These are phyloP conservation scores for Recurvomyces mirabilis DNA, from an alignment of 495 filamentous ascomycete species.

Conservation along the genomic window DNA sequence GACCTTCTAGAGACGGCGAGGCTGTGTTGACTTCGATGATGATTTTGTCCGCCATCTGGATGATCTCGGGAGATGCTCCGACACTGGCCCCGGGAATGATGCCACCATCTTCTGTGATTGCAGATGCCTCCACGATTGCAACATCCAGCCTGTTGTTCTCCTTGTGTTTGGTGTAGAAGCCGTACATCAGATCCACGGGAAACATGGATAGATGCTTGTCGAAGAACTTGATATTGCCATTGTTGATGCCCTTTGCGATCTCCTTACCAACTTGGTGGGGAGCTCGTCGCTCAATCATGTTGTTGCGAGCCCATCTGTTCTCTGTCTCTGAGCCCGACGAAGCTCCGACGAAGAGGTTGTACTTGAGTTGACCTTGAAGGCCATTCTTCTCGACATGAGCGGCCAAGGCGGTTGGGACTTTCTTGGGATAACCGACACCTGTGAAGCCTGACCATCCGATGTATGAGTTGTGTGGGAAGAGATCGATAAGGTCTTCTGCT, in stretches of 20 bases:
- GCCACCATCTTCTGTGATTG: constrained; percentile 85
- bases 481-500: constrained; percentile 65
- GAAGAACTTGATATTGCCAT: constrained; percentile 81
- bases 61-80: constrained; percentile 71
- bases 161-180: constrained; percentile 72
- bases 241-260: constrained; percentile 84
- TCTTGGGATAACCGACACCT: constrained; percentile 73
- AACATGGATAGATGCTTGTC: constrained; percentile 93
- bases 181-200: constrained; percentile 70
- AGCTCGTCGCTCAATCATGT: constrained; percentile 79
- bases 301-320: constrained; percentile 72
- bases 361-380: constrained; percentile 72
- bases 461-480: constrained; percentile 73
- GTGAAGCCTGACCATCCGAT: constrained; percentile 71
- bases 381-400: constrained; percentile 85
- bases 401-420: constrained; percentile 71
- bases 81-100: constrained; percentile 84
- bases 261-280: constrained; percentile 89
- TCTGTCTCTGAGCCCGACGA: constrained; percentile 85
- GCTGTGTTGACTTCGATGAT: constrained; percentile 91
- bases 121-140: constrained; percentile 74
- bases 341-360: constrained; percentile 74
- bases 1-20: constrained; percentile 71
- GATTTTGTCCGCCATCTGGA: constrained; percentile 36
- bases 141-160: constrained; percentile 66